These are phyloP conservation scores for Xylariaceae sp. DNA, from an alignment of 2,329 filamentous ascomycete species.

Conservation along the genomic window DNA sequence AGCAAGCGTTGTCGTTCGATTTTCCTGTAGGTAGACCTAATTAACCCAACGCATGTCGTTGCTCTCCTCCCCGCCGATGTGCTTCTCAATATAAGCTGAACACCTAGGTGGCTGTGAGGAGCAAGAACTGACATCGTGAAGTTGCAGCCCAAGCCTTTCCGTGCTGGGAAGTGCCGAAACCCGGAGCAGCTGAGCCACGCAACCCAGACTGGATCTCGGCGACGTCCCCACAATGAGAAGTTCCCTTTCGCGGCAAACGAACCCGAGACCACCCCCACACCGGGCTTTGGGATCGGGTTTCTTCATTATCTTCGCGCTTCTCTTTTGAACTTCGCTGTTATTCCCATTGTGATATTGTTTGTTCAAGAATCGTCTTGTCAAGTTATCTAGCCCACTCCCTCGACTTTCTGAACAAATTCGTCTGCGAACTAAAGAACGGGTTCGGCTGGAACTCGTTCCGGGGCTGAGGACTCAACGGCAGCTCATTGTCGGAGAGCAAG, in stretches of 20 bases:
- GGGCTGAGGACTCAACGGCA: constrained; percentile 22
- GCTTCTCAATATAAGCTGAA: too few species aligned
- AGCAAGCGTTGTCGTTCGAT: background rate
- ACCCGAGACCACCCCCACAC: background rate
- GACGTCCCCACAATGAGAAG: background rate
- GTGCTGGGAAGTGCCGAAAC: background rate
- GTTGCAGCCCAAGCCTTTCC: background rate
- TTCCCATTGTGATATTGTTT: background rate
- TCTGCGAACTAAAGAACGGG: constrained; percentile 39
- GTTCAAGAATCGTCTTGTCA: background rate
- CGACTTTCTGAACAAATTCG: constrained; percentile 34
- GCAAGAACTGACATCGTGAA: too few species aligned
- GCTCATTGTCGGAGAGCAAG: constrained; percentile 25
- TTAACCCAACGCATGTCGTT: too few species aligned
- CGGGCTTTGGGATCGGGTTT: background rate
- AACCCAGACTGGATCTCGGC: background rate
- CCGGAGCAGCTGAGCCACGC: background rate
- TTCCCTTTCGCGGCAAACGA: background rate
- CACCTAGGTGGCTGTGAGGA: too few species aligned
- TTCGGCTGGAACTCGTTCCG: constrained; percentile 40
- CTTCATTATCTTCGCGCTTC: background rate
- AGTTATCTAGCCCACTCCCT: background rate
- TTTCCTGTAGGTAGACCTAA: too few species aligned
- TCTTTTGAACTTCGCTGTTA: background rate
- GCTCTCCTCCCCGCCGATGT: too few species aligned